A percentile compares a stretch with the other conserved stretches of the same genome.
Evolutionary conservation across 2,329 filamentous ascomycete species (phyloP).

Genomic region (Ceratocystis colombiana): DNA sequence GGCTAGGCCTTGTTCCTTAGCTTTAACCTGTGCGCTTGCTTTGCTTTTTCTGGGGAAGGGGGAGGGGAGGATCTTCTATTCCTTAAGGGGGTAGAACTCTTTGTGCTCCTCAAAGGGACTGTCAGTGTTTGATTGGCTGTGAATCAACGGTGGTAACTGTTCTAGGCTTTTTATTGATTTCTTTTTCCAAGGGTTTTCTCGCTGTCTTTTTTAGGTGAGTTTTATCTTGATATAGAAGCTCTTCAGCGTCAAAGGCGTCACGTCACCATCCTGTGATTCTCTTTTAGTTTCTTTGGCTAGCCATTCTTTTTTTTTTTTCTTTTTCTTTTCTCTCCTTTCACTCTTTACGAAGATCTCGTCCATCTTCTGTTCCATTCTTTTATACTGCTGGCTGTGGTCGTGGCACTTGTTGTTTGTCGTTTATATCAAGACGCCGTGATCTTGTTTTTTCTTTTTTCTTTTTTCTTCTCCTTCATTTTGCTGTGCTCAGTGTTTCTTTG

Average conservation of each 20-base stretch:
- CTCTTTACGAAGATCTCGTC: no score
- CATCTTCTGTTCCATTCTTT: not conserved
- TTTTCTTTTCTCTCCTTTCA: not conserved
- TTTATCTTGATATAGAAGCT: not conserved
- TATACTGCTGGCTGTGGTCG: not conserved
- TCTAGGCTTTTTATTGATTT: not conserved
- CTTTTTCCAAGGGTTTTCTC: not conserved
- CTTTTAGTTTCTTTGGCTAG: not conserved
- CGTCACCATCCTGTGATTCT: not conserved
- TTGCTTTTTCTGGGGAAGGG: conserved; percentile 3
- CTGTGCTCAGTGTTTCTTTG: not conserved
- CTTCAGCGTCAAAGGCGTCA: not conserved
- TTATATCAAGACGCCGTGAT: not conserved
- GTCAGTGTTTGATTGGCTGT: conserved; percentile 9
- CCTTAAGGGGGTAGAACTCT: not conserved
- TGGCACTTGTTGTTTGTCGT: not conserved
- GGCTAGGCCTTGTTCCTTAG: not conserved
- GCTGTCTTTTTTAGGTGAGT: not conserved
- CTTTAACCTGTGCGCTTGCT: not conserved
- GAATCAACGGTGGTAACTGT: conserved; percentile 3
- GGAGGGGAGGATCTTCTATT: not conserved
- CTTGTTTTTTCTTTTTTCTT: conserved; percentile 16
- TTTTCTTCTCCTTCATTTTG: conserved; percentile 8
- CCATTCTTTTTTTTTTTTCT: not conserved
- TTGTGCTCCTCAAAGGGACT: not conserved